Evolutionary conservation across 148 eudicot genomes (phyloP), one percentile per base, ranked within the genome.

Genomic region (Selenicereus undatus): DNA sequence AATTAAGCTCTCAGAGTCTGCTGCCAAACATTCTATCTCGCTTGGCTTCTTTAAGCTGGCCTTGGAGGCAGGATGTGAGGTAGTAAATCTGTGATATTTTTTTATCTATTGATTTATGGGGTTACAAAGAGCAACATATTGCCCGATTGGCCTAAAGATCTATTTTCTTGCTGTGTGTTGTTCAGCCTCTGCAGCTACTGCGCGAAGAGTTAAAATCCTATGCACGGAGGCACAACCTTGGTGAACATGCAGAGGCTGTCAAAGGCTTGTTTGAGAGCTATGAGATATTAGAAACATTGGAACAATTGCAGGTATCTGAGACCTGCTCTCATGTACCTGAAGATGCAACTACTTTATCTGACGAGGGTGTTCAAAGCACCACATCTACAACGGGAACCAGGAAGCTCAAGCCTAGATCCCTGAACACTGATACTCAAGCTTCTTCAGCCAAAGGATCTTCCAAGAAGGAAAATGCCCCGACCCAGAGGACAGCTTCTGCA

Each of bases 11-110:
- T 91, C 98, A 20, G 98, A 93, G 88, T 82, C 96, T 81, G 92
- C 93, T 86, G 89, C 88, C 18, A 93, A 93, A 81, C 98, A 95
- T 82, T 82, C 85, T 1, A 71, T 95, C 75, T 95, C 98, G 22
- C 90, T 95, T 74, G 97, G 92, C 27, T 92, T 95, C 85, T 95
- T 95, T 85, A 95, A 90, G 87, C 98, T 95, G 82, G 98, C 98
- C 45, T 54, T 91, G 18, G 97, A 93, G 72, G 96, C 97, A 32
- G 89, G 91, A 78, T 89, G 94, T 71, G 91, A 93, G 97, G 98
- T 93, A 91, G 74, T 80, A 14, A 3, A 48, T 78, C 50, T 65
- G 4, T 16, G 16, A 51, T 64, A 74, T 68, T 32, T 32, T 32
- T 58, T 74, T 5, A n/a, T 30, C 16, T 73, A 50, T 20, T n/a